A percentile compares a stretch with the other conserved stretches of the same genome.
Evolutionary conservation across 2,329 filamentous ascomycete genomes (phyloP).

Genomic region (Fusarium begoniae): DNA sequence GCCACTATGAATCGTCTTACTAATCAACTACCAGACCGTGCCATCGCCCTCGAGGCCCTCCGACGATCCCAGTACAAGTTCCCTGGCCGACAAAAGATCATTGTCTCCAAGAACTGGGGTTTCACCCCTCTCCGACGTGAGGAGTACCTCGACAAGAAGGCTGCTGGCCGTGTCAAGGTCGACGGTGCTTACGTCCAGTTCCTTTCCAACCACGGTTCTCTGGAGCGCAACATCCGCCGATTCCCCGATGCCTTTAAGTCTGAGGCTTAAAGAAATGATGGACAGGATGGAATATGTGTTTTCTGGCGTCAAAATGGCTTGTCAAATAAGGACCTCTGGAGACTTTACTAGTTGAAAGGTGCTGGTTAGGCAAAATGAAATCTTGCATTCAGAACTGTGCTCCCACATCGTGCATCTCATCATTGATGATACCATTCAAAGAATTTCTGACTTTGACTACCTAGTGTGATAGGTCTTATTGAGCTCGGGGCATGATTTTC

Average conservation of each 20-base stretch:
- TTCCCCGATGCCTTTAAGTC: constrained; percentile 91
- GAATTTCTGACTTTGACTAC: neutral
- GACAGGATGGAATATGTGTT: constrained; percentile 51
- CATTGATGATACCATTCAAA: constrained; percentile 6
- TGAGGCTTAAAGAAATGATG: constrained; percentile 61
- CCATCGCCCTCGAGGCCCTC: constrained; percentile 95
- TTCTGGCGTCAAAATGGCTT: constrained; percentile 58
- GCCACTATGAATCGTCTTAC: constrained; percentile 30
- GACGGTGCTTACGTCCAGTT: constrained; percentile 99
- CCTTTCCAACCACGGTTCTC: constrained; percentile 89
- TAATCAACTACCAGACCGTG: constrained; percentile 70
- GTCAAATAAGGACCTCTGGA: constrained; percentile 51
- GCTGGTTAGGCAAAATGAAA: constrained; percentile 49
- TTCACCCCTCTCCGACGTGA: constrained; percentile 98
- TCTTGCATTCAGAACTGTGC: constrained; percentile 40
- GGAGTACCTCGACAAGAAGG: constrained; percentile 96
- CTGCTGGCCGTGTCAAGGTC: constrained; percentile 91
- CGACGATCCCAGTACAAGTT: constrained; percentile 99
- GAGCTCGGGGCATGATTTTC: neutral
- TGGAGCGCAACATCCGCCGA: constrained; percentile 87
- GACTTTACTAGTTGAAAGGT: constrained; percentile 46
- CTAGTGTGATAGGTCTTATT: neutral
- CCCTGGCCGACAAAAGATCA: constrained; percentile 99
- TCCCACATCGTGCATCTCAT: constrained; percentile 2
- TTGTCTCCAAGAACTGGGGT: constrained; percentile 99